Evolutionary conservation across 2,329 filamentous ascomycete genomes (phyloP).

Genomic region (Aspergillus fumigatus): DNA sequence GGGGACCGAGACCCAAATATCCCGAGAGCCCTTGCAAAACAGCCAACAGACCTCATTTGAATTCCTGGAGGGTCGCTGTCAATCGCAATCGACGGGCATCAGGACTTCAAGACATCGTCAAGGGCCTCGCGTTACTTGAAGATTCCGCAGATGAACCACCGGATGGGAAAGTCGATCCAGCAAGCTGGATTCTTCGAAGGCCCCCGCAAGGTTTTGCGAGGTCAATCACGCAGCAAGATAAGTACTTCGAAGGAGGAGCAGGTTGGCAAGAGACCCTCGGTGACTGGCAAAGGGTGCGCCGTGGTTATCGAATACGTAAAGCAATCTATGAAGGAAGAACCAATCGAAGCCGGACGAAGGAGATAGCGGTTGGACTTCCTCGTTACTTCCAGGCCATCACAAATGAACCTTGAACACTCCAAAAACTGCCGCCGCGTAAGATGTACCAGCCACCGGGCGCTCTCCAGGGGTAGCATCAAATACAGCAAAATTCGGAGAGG

Average conservation of each 20-base stretch:
- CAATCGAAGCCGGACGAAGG: conserved; percentile 30
- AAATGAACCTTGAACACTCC: conserved; percentile 3
- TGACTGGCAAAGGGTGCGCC: conserved; percentile 35
- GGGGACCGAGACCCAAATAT: conserved; percentile 24
- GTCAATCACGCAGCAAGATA: conserved; percentile 32
- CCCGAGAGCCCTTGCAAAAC: conserved; percentile 13
- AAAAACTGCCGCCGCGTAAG: neutral
- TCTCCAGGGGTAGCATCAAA: neutral
- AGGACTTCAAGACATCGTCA: conserved; percentile 27
- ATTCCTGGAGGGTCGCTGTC: conserved; percentile 38
- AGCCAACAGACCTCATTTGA: conserved; percentile 26
- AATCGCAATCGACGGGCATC: conserved; percentile 29
- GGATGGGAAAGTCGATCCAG: conserved; percentile 37
- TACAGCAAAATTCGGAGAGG: neutral
- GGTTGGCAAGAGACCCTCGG: conserved; percentile 39
- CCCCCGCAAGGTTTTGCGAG: conserved; percentile 37
- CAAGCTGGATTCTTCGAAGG: conserved; percentile 37
- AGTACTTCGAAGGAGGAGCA: conserved; percentile 36
- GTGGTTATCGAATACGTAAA: conserved; percentile 36
- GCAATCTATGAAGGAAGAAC: conserved; percentile 31
- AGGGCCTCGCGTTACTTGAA: conserved; percentile 29
- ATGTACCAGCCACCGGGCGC: neutral
- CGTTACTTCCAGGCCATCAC: conserved; percentile 15
- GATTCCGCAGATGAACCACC: conserved; percentile 35
- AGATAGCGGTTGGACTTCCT: conserved; percentile 21